Evolutionary conservation across 495 filamentous ascomycete genomes (phyloP).

Genomic region (Aspergillus sparsus): DNA sequence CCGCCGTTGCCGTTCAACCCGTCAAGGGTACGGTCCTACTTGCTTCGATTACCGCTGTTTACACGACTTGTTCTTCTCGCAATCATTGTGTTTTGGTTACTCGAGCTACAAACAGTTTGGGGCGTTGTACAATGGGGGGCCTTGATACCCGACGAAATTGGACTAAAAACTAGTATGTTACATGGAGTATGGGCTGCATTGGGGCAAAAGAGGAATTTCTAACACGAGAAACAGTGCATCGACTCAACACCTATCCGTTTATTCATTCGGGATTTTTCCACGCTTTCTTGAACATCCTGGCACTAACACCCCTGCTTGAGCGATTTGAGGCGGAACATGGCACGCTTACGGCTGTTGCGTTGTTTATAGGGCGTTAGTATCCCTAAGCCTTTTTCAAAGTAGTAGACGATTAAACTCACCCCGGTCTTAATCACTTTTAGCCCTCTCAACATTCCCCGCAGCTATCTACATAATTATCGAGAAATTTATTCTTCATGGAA

Average conservation of each 20-base stretch:
- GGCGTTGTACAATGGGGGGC: constrained; percentile 72
- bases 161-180: constrained; percentile 70
- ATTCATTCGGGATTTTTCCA: constrained; percentile 83
- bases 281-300: constrained; percentile 72
- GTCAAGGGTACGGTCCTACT: constrained; percentile 61
- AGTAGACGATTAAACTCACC: constrained; percentile 21
- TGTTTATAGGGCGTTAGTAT: constrained; percentile 87
- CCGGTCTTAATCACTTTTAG: constrained; percentile 39
- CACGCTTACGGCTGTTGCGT: constrained; percentile 75
- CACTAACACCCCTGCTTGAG: constrained; percentile 81
- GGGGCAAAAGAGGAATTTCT: constrained; percentile 1
- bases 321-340: constrained; percentile 93
- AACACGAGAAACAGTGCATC: constrained; percentile 66
- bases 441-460: constrained; percentile 77
- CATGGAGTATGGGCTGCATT: neutral
- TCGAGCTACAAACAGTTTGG: constrained; percentile 65
- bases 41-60: constrained; percentile 83
- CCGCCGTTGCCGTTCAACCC: constrained; percentile 53
- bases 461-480: constrained; percentile 71
- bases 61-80: constrained; percentile 73
- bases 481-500: constrained; percentile 61
- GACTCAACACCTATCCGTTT: constrained; percentile 88
- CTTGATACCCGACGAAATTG: constrained; percentile 73
- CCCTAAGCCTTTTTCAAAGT: neutral
- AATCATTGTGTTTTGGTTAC: constrained; percentile 67